A percentile compares a stretch with the other conserved stretches of the same genome.
phyloP scores from a whole-genome alignment of 106 monocot species.

The Platanthera zijinensis region DNA sequence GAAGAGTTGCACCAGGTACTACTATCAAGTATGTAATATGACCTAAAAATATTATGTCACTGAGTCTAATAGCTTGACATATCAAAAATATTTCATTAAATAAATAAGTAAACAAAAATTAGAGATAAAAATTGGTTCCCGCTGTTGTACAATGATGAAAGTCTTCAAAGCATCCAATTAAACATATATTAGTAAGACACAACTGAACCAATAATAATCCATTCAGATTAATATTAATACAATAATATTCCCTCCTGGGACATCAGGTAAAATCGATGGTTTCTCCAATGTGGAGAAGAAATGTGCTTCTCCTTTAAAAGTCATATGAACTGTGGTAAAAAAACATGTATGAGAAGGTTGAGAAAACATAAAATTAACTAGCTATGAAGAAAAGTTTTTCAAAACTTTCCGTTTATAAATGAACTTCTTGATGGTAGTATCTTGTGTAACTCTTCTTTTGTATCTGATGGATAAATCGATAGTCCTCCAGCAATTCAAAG shows the following conservation, averaged over 20 bases:
- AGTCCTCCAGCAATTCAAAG: constrained; percentile 85
- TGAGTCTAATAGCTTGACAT: no score
- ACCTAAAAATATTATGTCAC: no score
- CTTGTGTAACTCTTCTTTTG: constrained; percentile 85
- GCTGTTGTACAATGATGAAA: background rate
- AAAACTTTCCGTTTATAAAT: background rate
- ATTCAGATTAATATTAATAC: constrained; percentile 4
- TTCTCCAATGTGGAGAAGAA: constrained; percentile 83
- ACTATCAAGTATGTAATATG: background rate
- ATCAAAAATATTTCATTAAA: background rate
- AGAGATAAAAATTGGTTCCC: background rate
- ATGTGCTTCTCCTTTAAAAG: constrained; percentile 79
- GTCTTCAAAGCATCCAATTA: constrained; percentile 1
- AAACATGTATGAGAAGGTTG: background rate
- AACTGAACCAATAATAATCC: background rate
- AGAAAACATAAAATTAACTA: background rate
- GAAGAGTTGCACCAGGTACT: background rate
- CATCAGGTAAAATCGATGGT: constrained; percentile 62
- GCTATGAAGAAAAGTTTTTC: background rate
- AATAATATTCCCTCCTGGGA: constrained; percentile 52
- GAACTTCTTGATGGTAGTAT: constrained; percentile 15
- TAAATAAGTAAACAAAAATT: background rate
- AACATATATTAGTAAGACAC: background rate
- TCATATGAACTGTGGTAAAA: constrained; percentile 80
- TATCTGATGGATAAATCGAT: constrained; percentile 72